Evolutionary conservation across 2,329 filamentous ascomycete genomes (phyloP).

Genomic region (Fusarium chuoi): DNA sequence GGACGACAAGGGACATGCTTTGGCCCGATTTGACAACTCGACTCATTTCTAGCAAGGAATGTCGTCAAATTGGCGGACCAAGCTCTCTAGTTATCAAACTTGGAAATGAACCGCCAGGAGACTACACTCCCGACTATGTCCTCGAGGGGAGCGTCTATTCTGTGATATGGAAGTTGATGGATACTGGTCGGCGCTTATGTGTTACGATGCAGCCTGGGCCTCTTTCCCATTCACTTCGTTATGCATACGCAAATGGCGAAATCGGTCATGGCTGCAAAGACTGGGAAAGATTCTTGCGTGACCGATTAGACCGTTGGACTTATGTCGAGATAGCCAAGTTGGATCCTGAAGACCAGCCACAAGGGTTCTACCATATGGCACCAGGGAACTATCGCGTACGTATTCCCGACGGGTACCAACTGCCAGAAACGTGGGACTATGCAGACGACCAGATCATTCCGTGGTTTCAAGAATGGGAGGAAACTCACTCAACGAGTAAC

Average conservation of each 20-base stretch:
- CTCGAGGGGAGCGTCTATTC: neutral
- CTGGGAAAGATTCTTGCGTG: neutral
- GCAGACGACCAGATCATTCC: slow-evolving; percentile 2
- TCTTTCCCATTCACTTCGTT: neutral
- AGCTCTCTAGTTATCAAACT: neutral
- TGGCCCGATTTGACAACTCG: neutral
- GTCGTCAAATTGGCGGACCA: neutral
- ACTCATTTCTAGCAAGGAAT: neutral
- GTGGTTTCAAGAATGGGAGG: neutral
- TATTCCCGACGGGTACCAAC: neutral
- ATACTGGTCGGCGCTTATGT: neutral
- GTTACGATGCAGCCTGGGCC: neutral
- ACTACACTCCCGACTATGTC: neutral
- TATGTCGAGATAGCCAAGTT: slow-evolving; percentile 3
- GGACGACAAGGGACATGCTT: neutral
- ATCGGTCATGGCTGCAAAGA: neutral
- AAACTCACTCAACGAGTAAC: rapidly evolving
- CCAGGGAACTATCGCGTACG: neutral
- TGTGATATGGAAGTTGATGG: neutral
- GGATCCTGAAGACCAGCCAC: neutral
- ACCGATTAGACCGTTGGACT: neutral
- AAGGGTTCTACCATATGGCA: neutral
- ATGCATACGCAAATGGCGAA: neutral
- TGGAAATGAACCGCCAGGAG: neutral
- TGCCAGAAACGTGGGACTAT: neutral